Evolutionary conservation across 2,329 filamentous ascomycete species (phyloP).

Genomic region (Clarireedia paspali): DNA sequence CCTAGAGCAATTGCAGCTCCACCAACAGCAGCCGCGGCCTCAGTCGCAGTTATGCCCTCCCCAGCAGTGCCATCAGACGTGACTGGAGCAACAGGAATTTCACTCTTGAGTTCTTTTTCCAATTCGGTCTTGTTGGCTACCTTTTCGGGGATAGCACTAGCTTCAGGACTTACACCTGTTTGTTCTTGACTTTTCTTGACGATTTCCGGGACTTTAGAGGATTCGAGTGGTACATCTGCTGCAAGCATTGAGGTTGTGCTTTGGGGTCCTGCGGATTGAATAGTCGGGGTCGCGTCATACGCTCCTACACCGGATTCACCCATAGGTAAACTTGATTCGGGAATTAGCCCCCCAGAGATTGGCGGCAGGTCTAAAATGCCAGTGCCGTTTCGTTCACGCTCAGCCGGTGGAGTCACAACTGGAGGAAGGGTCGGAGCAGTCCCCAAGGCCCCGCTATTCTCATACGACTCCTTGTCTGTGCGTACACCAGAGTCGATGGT

Average conservation of each 20-base stretch:
- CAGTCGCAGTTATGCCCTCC: slow-evolving; percentile 45
- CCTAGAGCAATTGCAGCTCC: slow-evolving; percentile 37
- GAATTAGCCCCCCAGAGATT: slow-evolving; percentile 59
- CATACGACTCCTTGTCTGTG: slow-evolving; percentile 79
- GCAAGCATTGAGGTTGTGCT: slow-evolving; percentile 36
- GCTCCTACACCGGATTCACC: slow-evolving; percentile 34
- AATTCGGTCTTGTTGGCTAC: slow-evolving; percentile 64
- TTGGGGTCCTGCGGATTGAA: slow-evolving; percentile 41
- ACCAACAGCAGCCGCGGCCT: slow-evolving; percentile 36
- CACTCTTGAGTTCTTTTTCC: slow-evolving; percentile 62
- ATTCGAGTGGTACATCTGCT: slow-evolving; percentile 36
- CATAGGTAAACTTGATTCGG: slow-evolving; percentile 75
- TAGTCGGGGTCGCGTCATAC: slow-evolving; percentile 46
- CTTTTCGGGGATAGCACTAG: slow-evolving; percentile 55
- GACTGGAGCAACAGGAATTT: slow-evolving; percentile 52
- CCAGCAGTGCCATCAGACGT: slow-evolving; percentile 50
- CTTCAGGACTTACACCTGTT: slow-evolving; percentile 57
- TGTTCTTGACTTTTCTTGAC: slow-evolving; percentile 67
- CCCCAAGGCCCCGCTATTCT: slow-evolving; percentile 60
- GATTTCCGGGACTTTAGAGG: slow-evolving; percentile 46
- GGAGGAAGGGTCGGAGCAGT: slow-evolving; percentile 26
- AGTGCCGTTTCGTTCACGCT: slow-evolving; percentile 26
- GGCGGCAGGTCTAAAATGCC: slow-evolving; percentile 44
- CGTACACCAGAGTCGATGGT: slow-evolving; percentile 65
- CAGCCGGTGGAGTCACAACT: slow-evolving; percentile 35